A percentile compares a stretch with the other conserved stretches of the same genome.
Evolutionary conservation across 2,329 filamentous ascomycete genomes (phyloP).

Genomic region (Colletotrichum plurivorum): DNA sequence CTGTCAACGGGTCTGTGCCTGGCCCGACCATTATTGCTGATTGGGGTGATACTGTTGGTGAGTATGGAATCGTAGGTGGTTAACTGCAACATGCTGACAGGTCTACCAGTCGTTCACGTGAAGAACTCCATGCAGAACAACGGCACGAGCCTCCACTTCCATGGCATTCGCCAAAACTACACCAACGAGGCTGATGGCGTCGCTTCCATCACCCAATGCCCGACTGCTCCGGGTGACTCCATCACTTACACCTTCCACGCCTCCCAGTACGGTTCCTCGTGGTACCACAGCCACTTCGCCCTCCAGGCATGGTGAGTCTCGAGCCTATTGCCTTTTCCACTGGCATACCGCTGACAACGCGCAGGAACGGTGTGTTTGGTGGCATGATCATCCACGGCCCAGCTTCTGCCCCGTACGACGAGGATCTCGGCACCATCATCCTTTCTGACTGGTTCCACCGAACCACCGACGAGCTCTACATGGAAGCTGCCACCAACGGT

Average conservation of each 20-base stretch:
- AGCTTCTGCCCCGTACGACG: constrained; percentile 70
- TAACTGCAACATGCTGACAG: constrained; percentile 32
- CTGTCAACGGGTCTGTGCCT: constrained; percentile 71
- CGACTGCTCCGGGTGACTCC: constrained; percentile 64
- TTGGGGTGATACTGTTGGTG: constrained; percentile 55
- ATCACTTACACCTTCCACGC: constrained; percentile 71
- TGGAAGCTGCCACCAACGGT: constrained; percentile 44
- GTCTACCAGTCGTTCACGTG: constrained; percentile 58
- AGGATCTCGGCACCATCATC: constrained; percentile 72
- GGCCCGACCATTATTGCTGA: constrained; percentile 71
- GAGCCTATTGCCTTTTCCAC: neutral
- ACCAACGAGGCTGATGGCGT: constrained; percentile 72
- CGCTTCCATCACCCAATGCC: constrained; percentile 62
- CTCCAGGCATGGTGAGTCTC: constrained; percentile 58
- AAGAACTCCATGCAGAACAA: constrained; percentile 66
- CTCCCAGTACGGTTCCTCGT: constrained; percentile 68
- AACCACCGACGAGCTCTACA: constrained; percentile 55
- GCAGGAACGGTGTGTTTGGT: constrained; percentile 65
- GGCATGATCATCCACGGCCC: constrained; percentile 74
- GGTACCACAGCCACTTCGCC: constrained; percentile 74
- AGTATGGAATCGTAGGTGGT: neutral
- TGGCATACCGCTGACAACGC: constrained; percentile 42
- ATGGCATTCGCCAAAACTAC: constrained; percentile 70
- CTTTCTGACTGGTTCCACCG: constrained; percentile 71
- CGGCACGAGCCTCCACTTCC: constrained; percentile 68